These are phyloP conservation scores for Naganishia randhawae DNA, from an alignment of 768 basidiomycete species.

Conservation along the genomic window DNA sequence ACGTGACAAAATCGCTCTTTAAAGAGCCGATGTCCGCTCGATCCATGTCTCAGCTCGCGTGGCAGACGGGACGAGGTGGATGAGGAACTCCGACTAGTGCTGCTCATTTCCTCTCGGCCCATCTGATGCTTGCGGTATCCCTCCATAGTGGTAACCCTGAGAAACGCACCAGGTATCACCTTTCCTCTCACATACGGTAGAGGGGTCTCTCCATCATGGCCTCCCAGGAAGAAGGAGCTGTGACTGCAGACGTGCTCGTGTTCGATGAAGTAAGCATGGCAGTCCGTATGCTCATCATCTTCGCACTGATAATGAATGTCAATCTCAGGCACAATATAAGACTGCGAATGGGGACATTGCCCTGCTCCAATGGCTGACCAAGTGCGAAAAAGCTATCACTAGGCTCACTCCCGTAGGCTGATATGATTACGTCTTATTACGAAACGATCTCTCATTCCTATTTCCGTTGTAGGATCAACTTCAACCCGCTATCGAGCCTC, in stretches of 20 bases:
- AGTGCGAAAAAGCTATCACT: conserved; percentile 46
- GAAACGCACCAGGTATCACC: not conserved
- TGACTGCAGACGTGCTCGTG: not conserved
- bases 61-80: not conserved
- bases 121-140: too few relatives aligned
- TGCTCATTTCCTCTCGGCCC: too few relatives aligned
- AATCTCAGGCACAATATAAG: conserved; percentile 38
- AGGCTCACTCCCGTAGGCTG: conserved; percentile 31
- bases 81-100: too few relatives aligned
- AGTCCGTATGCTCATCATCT: not conserved
- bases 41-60: conserved; percentile 6
- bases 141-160: too few relatives aligned
- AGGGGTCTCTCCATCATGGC: not conserved
- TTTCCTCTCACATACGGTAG: not conserved
- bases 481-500: not conserved
- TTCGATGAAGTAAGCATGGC: conserved; percentile 23
- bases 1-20: not conserved
- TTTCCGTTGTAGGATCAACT: not conserved
- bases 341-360: conserved; percentile 43
- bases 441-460: not conserved
- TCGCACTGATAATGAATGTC: not conserved
- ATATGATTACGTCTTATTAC: not conserved
- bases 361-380: conserved; percentile 43
- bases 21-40: not conserved
- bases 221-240: not conserved